These are phyloP conservation scores for Solanum chaucha DNA, from an alignment of 257 asterid species.

Conservation along the genomic window DNA sequence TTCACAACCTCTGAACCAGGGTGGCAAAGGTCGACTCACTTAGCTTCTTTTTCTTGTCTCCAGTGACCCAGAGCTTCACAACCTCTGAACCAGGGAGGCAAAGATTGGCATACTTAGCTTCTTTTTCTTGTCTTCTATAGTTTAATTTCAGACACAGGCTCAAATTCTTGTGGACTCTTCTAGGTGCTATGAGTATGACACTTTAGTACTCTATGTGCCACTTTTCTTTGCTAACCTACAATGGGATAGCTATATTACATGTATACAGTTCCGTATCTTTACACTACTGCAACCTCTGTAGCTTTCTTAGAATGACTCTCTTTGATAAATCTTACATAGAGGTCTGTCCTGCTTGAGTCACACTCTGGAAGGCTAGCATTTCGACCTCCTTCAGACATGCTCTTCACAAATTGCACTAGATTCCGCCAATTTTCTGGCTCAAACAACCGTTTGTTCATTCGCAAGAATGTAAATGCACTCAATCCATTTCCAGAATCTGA, in stretches of 20 bases:
- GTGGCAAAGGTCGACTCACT: neutral
- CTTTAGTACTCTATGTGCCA: neutral
- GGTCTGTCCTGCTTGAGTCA: conserved; percentile 57
- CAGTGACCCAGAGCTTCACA: neutral
- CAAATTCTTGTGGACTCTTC: neutral
- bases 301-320: conserved; percentile 17
- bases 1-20: neutral
- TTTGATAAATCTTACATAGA: conserved; percentile 54
- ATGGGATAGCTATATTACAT: neutral
- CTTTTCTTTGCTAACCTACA: neutral
- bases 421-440: conserved; percentile 75
- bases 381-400: conserved; percentile 67
- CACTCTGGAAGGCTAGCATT: conserved; percentile 40
- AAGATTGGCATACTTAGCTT: neutral
- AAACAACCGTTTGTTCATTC: conserved; percentile 75
- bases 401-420: conserved; percentile 58
- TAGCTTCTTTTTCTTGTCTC: neutral
- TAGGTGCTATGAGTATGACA: neutral
- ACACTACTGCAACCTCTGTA: conserved; percentile 50
- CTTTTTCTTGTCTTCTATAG: neutral
- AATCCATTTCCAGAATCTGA: conserved; percentile 58
- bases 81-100: neutral
- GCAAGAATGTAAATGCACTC: conserved; percentile 68
- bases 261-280: conserved; percentile 6
- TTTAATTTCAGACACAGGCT: neutral